Evolutionary conservation across 192 early-diverging fungal species (phyloP), one percentile per base, ranked within the genome.

Genomic region (Podila minutissima): DNA sequence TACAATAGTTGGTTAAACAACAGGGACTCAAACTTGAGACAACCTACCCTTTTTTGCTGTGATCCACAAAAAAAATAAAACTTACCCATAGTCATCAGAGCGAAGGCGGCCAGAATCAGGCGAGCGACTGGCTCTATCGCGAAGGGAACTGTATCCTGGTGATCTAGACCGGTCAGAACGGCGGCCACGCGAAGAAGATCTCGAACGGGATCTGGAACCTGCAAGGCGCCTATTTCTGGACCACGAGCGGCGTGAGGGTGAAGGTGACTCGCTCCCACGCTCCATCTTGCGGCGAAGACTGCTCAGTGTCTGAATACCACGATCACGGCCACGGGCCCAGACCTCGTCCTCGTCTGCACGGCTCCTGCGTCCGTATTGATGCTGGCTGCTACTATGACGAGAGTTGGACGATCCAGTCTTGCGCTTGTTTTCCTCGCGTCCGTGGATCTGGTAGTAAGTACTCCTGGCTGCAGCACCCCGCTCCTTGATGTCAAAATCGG

Each of bases 401-500:
- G 48, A 28, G 6, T 57, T 50, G 22, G 58, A 24, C 35, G 68
- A 63, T 28, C 77, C 28, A n/a, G 37, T 22, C 20, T 37, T 1
- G 17, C 12, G 38, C 66, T 38, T 58, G 48, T 38, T 4, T 17
- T 75, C 64, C 29, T 75, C 74, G 6, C 82, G 74, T 24, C 86
- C 83, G 69, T 85, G 84, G 8, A 82, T 48, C 5, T 81, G 64
- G 61, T 87, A 87, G 51, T 87, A 87, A 8, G 66, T 53, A 65
- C 86, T 87, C 41, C 72, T 71, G 31, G 83, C 64, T 37, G 78
- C 74, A n/a, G 86, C 69, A 1, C 84, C 82, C 35, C 68, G 62
- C 41, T 82, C 72, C 59, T 87, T 87, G 12, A 75, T 69, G 46
- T 85, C 86, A 41, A 63, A 67, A 55, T 83, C 83, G n/a, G 84